phyloP scores from a whole-genome alignment of 208 protist genomes.

The Leishmania arabica region DNA sequence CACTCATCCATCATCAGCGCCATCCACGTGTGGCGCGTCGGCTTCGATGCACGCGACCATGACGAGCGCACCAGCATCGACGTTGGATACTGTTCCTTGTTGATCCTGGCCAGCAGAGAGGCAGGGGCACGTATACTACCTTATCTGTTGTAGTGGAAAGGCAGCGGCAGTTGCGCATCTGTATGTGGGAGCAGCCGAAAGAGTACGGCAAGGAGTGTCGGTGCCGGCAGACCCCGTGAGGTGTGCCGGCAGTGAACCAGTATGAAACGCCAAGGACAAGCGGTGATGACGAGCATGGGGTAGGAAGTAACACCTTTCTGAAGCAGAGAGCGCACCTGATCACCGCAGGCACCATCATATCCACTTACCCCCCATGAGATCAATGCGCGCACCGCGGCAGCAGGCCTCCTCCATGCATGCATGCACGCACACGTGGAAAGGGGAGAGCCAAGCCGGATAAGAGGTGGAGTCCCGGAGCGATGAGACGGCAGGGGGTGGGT shows the following conservation, averaged over 20 bases:
- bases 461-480: background rate
- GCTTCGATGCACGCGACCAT: constrained; percentile 8
- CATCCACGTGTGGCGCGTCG: constrained; percentile 30
- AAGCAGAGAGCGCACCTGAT: background rate
- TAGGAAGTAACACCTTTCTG: background rate
- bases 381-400: background rate
- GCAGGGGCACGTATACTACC: background rate
- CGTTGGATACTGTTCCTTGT: background rate
- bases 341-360: too few relatives aligned
- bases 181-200: background rate
- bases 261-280: background rate
- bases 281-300: background rate
- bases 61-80: constrained; percentile 15
- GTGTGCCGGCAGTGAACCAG: background rate
- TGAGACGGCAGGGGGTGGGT: background rate
- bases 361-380: background rate
- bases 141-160: background rate
- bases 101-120: background rate
- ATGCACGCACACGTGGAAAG: background rate
- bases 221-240: background rate
- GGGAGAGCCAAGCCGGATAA: background rate
- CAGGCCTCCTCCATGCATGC: background rate
- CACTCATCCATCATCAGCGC: constrained; percentile 35
- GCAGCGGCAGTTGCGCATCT: background rate
- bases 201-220: too few relatives aligned